Percentiles rank a stretch among this genome's conserved stretches.
These are phyloP conservation scores for Lecanosticta acicola DNA, from an alignment of 2,329 filamentous ascomycete genomes.

Conservation along the genomic window DNA sequence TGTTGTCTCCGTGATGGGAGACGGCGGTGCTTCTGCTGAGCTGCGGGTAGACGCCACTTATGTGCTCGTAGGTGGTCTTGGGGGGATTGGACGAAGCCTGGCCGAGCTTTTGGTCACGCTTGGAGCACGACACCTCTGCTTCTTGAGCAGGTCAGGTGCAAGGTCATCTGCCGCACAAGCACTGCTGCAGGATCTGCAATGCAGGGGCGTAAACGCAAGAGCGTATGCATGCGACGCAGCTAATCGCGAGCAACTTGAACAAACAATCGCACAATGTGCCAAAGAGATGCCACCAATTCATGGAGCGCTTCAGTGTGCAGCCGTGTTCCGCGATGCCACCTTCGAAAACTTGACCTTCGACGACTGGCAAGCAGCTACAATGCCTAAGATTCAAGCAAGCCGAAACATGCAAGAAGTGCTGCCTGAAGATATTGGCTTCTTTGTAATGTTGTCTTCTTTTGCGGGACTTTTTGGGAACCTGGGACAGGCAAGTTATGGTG, in stretches of 20 bases:
- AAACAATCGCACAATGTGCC: background rate
- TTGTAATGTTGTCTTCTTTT: conserved; percentile 51
- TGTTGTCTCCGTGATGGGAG: conserved; percentile 2
- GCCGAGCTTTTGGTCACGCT: background rate
- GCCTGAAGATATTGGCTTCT: conserved; percentile 35
- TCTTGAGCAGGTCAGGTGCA: conserved; percentile 1
- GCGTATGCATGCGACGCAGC: background rate
- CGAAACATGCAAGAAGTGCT: conserved; percentile 46
- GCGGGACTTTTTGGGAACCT: conserved; percentile 53
- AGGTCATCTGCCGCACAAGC: background rate
- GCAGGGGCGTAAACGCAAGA: background rate
- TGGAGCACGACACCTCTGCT: conserved; percentile 2
- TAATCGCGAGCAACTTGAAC: background rate
- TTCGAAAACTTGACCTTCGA: conserved; percentile 11
- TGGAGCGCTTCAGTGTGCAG: conserved; percentile 15
- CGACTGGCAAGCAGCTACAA: background rate
- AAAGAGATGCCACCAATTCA: conserved; percentile 8
- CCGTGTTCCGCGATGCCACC: conserved; percentile 24
- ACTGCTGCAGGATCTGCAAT: background rate
- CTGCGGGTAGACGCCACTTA: conserved; percentile 5
- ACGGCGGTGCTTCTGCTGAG: background rate
- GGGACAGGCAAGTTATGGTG: conserved; percentile 55
- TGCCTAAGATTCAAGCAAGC: conserved; percentile 15
- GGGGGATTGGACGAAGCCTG: conserved; percentile 5
- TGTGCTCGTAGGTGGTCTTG: conserved; percentile 5